Base-by-base conservation (phyloP, 441 rosid genomes). In the Croton laevigatus region DNA sequence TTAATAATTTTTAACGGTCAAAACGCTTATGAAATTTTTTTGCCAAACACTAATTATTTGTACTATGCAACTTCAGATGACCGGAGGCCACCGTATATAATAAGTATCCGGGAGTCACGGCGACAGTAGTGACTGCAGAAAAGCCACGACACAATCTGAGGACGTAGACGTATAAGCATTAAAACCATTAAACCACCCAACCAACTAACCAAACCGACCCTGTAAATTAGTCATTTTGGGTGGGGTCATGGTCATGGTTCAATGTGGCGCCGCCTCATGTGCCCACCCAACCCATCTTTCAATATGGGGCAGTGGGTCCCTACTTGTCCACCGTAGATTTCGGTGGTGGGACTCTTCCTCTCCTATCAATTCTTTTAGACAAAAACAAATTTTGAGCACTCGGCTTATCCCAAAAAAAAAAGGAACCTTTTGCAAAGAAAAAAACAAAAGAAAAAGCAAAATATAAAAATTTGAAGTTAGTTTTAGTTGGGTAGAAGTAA, bases 231-330 rank as follows among this genome's bases (percentile, higher is more conserved):
- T 23, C 57, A 53, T 17, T 53, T 53, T 53, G 32, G 42, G 42
- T 20, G 32, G 32, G 66, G 66, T 40, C 51, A 9, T 42, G 32
- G 32, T 27, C 32, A 27, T 2, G 32, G 6, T 61, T 61, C 45
- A 61, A n/a, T 61, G 65, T 38, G 64, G 45, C 49, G 65, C 65
- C 49, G 49, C 49, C 48, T 49, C 27, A 9, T 46, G 3, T 2
- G 23, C 8, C 22, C 64, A 38, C 65, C 48, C 32, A 27, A 27
- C 2, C 23, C 23, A 62, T 34, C 51, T n/a, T 19, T 0, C 44
- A 34, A 37, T 11, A 14, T 16, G n/a, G 36, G 0, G 44, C 44
- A 40, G 48, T 61, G 46, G 65, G 65, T 61, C 65, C 44, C 48
- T 44, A 37, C 12, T 38, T 61, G 19, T 57, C 12, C 61, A 32